Evolutionary conservation across 768 basidiomycete species (phyloP).

Genomic region (Butyriboletus loyo): DNA sequence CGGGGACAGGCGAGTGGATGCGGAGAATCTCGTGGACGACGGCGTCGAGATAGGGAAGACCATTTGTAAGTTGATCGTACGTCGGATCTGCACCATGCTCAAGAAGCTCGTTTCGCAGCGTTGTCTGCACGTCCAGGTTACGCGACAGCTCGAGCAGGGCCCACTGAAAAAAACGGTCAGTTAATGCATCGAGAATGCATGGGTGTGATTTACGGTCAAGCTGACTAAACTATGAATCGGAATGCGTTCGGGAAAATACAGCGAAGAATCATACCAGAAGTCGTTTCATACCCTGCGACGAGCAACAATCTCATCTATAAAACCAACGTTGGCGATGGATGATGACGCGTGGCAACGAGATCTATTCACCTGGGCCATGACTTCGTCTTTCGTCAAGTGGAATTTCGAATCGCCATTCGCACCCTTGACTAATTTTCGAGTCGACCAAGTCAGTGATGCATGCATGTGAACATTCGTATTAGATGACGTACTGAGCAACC

Average conservation of each 20-base stretch:
- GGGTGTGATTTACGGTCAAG: slow-evolving; percentile 5
- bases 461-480: slow-evolving; percentile 14
- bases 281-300: slow-evolving; percentile 22
- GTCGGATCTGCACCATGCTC: slow-evolving; percentile 45
- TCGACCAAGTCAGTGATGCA: not conserved
- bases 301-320: slow-evolving; percentile 18
- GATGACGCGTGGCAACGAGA: not conserved
- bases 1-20: slow-evolving; percentile 37
- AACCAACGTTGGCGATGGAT: not conserved
- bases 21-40: slow-evolving; percentile 38
- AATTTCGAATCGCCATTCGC: slow-evolving; percentile 24
- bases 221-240: slow-evolving; percentile 8
- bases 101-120: slow-evolving; percentile 48
- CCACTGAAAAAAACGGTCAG: slow-evolving; percentile 38
- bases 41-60: slow-evolving; percentile 54
- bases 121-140: slow-evolving; percentile 43
- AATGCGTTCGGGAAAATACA: too few species aligned
- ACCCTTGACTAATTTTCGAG: slow-evolving; percentile 32
- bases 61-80: slow-evolving; percentile 49
- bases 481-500: slow-evolving; percentile 18
- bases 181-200: not conserved
- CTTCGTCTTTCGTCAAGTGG: slow-evolving; percentile 28
- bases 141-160: slow-evolving; percentile 53
- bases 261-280: slow-evolving; percentile 10
- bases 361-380: slow-evolving; percentile 23